Base-by-base conservation (phyloP, 1,139 yeast species). In the Candida labiduridarum region DNA sequence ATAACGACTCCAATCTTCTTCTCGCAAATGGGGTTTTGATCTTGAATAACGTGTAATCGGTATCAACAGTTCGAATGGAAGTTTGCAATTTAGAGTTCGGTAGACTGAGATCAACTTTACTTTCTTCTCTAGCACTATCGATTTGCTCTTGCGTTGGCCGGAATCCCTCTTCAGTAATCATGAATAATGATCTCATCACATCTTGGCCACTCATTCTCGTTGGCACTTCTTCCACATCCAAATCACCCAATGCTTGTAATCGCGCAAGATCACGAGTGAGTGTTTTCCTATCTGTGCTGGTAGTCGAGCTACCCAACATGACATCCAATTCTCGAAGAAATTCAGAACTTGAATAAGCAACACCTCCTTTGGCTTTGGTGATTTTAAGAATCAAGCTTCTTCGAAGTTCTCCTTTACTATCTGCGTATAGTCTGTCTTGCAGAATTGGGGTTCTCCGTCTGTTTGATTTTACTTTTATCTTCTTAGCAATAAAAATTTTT, bases 271-370 rank as follows among this genome's bases (percentile, higher is more conserved):
- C 85, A 45, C 81, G 67, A 1, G 71, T 69, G 7, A 80, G 51
- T 0, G 86, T 82, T 51, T 75, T 76, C 49, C 69, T 66, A 58
- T 81, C 86, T 2, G 82, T 75, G n/a, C 12, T 31, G 0, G 58
- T 51, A 11, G 81, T 76, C 2, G 66, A 59, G 22, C 62, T 64
- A 2, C 70, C 71, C 45, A 80, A 58, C 14, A 59, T 51, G 42
- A 63, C 60, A 46, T 80, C 81, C 15, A 81, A 54, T 10, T 54
- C 49, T 18, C 76, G 64, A 44, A 74, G 62, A 19, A 80, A 63
- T 14, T 64, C 65, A 1, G 69, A 66, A 11, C 70, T 64, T 11
- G 78, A 72, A 47, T 67, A 66, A 0, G 73, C 64, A 0, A 73
- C 76, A n/a, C 82, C 82, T 4, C 79, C 81, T 5, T 63, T 55